Percentiles rank a stretch among this genome's conserved stretches.
These are phyloP conservation scores for Pestalotiopsis fici DNA, from an alignment of 2,329 filamentous ascomycete species.

Conservation along the genomic window DNA sequence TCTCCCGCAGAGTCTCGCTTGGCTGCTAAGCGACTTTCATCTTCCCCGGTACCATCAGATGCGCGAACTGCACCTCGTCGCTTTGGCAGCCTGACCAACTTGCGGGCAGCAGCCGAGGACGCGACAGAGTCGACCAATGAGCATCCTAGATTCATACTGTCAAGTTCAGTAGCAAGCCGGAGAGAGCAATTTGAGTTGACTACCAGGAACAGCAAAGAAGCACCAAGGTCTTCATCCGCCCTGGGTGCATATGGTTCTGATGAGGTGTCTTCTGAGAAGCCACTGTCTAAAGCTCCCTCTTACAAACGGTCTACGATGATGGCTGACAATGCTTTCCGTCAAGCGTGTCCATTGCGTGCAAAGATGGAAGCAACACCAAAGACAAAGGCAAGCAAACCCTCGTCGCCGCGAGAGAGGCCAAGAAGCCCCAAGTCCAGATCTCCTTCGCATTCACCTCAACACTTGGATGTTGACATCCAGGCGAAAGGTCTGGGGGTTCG, in stretches of 20 bases:
- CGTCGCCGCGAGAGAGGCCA: not conserved
- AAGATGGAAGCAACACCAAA: not conserved
- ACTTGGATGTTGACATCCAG: not conserved
- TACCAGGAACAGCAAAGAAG: not conserved
- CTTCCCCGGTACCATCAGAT: not conserved
- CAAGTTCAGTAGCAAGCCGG: not conserved
- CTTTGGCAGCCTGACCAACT: slow-evolving; percentile 10
- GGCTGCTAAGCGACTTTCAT: slow-evolving; percentile 2
- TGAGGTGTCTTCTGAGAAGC: not conserved
- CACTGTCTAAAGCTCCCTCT: not conserved
- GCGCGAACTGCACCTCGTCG: not conserved
- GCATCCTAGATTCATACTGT: not conserved
- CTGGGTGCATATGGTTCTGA: not conserved
- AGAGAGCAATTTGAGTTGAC: not conserved
- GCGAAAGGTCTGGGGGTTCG: slow-evolving; percentile 9
- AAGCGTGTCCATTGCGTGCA: not conserved
- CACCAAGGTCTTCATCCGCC: not conserved
- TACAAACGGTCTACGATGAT: slow-evolving; percentile 4
- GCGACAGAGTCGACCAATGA: not conserved
- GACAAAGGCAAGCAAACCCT: not conserved
- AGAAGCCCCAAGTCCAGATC: not conserved
- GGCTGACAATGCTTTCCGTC: not conserved
- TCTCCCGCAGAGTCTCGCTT: slow-evolving; percentile 1
- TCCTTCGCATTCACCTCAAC: not conserved
- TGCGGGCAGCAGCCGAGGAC: not conserved